These are phyloP conservation scores for Solanum paucissectum DNA, from an alignment of 257 asterid genomes.

Conservation along the genomic window DNA sequence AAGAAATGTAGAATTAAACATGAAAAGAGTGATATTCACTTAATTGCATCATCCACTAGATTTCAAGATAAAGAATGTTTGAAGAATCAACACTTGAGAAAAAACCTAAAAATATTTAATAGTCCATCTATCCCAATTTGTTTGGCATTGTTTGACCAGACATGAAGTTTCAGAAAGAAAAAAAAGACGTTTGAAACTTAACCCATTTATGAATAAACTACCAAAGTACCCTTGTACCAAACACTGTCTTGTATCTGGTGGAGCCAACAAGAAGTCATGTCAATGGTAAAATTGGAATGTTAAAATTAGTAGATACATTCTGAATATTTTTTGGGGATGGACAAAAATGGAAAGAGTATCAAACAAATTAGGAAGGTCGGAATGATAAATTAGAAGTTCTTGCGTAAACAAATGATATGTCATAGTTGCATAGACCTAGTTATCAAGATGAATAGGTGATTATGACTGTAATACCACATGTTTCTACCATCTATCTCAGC, in stretches of 20 bases:
- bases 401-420: neutral
- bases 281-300: neutral
- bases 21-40: neutral
- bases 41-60: neutral
- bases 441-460: neutral
- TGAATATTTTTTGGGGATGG: neutral
- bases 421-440: neutral
- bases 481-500: neutral
- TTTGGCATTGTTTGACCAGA: neutral
- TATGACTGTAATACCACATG: neutral
- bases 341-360: neutral
- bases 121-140: neutral
- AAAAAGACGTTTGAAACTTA: neutral
- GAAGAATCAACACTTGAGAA: neutral
- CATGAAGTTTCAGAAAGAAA: neutral
- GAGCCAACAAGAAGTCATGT: neutral
- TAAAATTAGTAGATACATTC: neutral
- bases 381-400: neutral
- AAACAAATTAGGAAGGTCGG: neutral
- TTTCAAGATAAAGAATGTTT: neutral
- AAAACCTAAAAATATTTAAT: neutral
- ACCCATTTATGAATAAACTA: neutral
- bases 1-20: neutral
- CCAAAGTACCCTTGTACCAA: neutral
- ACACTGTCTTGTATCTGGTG: neutral